Evolutionary conservation across 371 early-diverging fungal species (phyloP).

Genomic region (Rhizomucor pusillus): DNA sequence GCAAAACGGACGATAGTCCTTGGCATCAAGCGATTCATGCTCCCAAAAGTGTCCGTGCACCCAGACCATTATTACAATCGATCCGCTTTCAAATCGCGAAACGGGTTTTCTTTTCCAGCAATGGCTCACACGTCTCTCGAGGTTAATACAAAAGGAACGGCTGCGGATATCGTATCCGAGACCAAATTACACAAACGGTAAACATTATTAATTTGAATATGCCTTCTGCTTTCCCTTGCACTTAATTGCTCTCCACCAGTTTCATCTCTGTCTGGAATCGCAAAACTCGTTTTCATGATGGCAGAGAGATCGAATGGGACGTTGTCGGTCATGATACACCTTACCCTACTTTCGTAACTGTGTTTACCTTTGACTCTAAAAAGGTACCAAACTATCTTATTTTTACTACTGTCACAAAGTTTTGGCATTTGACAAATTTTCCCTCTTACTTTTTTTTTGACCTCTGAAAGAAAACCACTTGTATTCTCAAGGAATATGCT

Average conservation of each 20-base stretch:
- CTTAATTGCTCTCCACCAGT: slow-evolving; percentile 13
- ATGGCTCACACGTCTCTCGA: slow-evolving; percentile 21
- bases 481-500: slow-evolving; percentile 57
- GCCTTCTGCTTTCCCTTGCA: background rate
- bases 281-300: slow-evolving; percentile 52
- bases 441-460: slow-evolving; percentile 1
- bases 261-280: slow-evolving; percentile 59
- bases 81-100: background rate
- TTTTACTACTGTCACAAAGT: background rate
- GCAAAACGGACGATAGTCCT: too few species aligned
- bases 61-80: too few species aligned
- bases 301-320: slow-evolving; percentile 57
- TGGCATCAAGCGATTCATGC: too few species aligned
- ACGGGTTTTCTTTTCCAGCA: background rate
- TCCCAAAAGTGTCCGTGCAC: too few species aligned
- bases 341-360: slow-evolving; percentile 47
- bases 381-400: slow-evolving; percentile 15
- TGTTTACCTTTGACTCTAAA: slow-evolving; percentile 46
- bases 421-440: too few species aligned
- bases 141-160: slow-evolving; percentile 45
- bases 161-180: slow-evolving; percentile 36
- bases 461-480: slow-evolving; percentile 47
- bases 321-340: slow-evolving; percentile 52
- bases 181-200: slow-evolving; percentile 39
- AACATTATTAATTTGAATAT: background rate